A percentile compares a stretch with the other conserved stretches of the same genome.
phyloP scores from a whole-genome alignment of 2,329 filamentous ascomycete species.

The Dactylella cylindrospora region DNA sequence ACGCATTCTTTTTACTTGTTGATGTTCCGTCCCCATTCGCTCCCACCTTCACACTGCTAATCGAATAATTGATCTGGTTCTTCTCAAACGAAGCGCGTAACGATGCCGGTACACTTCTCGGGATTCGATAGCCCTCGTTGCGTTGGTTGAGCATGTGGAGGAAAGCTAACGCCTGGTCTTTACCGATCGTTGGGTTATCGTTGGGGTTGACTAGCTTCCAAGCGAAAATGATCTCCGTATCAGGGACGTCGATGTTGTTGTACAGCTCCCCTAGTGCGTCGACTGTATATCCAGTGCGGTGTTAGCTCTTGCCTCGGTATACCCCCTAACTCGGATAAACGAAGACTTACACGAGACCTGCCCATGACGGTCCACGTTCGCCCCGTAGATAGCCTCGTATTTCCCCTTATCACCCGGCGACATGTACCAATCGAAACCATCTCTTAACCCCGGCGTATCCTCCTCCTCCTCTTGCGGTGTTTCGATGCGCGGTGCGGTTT shows the following conservation, averaged over 20 bases:
- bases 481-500: conserved; percentile 80
- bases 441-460: conserved; percentile 80
- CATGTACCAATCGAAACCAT: conserved; percentile 99
- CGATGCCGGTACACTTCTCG: conserved; percentile 85
- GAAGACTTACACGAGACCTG: conserved; percentile 69
- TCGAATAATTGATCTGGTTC: conserved; percentile 88
- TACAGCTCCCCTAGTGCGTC: conserved; percentile 79
- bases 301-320: conserved; percentile 9
- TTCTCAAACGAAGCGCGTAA: conserved; percentile 88
- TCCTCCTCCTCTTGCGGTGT: conserved; percentile 75
- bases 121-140: conserved; percentile 92
- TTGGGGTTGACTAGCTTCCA: conserved; percentile 90
- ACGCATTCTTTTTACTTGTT: conserved; percentile 91
- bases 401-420: conserved; percentile 84
- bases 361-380: conserved; percentile 83
- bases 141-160: conserved; percentile 95
- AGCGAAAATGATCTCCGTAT: conserved; percentile 55
- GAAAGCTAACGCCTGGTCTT: conserved; percentile 91
- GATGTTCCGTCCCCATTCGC: conserved; percentile 75
- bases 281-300: conserved; percentile 59
- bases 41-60: conserved; percentile 65
- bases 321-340: too few species aligned
- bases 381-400: conserved; percentile 96
- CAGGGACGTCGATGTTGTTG: conserved; percentile 65
- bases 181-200: conserved; percentile 78